A percentile compares a stretch with the other conserved stretches of the same genome.
Evolutionary conservation across 768 basidiomycete genomes (phyloP).

Genomic region (Auricularia heimuer): DNA sequence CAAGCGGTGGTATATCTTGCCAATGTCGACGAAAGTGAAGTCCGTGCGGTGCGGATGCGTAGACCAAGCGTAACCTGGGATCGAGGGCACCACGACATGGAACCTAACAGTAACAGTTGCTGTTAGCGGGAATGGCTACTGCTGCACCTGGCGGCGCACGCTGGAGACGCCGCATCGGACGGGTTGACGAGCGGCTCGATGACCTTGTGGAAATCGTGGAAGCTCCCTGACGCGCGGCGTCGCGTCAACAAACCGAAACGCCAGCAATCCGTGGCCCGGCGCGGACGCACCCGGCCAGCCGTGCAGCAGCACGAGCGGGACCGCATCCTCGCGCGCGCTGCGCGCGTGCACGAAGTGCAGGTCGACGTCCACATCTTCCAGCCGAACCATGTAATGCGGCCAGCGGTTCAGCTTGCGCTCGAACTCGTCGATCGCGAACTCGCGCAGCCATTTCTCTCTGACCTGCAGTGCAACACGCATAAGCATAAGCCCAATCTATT

Average conservation of each 20-base stretch:
- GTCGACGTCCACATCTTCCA: constrained; percentile 7
- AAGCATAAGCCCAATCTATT: background rate
- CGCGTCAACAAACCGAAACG: background rate
- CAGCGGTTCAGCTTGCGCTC: constrained; percentile 4
- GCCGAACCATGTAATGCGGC: constrained; percentile 7
- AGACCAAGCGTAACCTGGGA: constrained; percentile 9
- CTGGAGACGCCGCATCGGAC: background rate
- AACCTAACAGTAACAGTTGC: constrained; percentile 3
- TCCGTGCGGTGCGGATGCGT: constrained; percentile 6
- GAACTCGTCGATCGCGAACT: background rate
- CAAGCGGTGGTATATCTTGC: constrained; percentile 8
- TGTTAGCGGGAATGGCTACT: no score
- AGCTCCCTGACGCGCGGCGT: constrained; percentile 5
- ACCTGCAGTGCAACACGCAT: background rate
- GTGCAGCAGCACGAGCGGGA: constrained; percentile 10
- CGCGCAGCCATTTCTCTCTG: background rate
- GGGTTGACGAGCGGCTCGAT: constrained; percentile 11
- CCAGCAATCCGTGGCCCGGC: no score
- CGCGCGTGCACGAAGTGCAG: constrained; percentile 10
- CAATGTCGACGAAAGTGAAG: constrained; percentile 10
- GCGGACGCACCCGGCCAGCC: constrained; percentile 10
- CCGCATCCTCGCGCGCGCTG: constrained; percentile 6
- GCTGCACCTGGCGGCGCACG: no score
- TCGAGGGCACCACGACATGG: constrained; percentile 13
- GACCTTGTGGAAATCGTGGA: constrained; percentile 14